These are phyloP conservation scores for Gossypium schwendimanii DNA, from an alignment of 441 rosid genomes.

Conservation along the genomic window DNA sequence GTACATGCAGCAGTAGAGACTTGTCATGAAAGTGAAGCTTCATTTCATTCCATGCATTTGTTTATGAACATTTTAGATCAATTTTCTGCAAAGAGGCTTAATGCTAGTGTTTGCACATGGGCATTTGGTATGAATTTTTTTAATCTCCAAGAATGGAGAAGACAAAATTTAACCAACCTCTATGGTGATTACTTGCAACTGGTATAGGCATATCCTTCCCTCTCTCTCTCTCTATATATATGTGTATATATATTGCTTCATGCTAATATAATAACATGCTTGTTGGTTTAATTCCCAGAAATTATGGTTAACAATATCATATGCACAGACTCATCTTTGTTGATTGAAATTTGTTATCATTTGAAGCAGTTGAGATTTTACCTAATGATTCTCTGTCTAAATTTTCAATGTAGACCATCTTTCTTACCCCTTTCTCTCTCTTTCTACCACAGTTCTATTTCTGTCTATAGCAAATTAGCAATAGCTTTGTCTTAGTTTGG, in stretches of 20 bases:
- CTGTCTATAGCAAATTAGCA: not conserved
- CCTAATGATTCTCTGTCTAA: not conserved
- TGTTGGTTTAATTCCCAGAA: not conserved
- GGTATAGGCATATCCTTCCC: conserved; percentile 38
- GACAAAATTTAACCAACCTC: conserved; percentile 51
- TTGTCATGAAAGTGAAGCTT: conserved; percentile 51
- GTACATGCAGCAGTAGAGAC: conserved; percentile 86
- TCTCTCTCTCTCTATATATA: not conserved
- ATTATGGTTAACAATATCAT: not conserved
- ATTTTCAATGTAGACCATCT: not conserved
- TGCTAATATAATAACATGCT: not conserved
- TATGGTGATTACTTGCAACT: conserved; percentile 52
- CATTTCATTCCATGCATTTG: conserved; percentile 56
- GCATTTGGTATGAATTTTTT: conserved; percentile 89
- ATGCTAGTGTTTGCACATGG: conserved; percentile 71
- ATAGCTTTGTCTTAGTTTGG: not conserved
- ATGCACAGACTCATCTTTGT: not conserved
- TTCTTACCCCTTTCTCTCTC: not conserved
- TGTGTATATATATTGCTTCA: not conserved
- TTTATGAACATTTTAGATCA: conserved; percentile 67
- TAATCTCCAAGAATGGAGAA: conserved; percentile 76
- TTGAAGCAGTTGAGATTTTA: not conserved
- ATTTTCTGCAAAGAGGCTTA: conserved; percentile 50
- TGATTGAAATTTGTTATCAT: not conserved
- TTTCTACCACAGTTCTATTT: not conserved